Percentiles rank a stretch among this genome's conserved stretches.
Evolutionary conservation across 345 rosid genomes (phyloP).

Genomic region (Linum usitatissimum): DNA sequence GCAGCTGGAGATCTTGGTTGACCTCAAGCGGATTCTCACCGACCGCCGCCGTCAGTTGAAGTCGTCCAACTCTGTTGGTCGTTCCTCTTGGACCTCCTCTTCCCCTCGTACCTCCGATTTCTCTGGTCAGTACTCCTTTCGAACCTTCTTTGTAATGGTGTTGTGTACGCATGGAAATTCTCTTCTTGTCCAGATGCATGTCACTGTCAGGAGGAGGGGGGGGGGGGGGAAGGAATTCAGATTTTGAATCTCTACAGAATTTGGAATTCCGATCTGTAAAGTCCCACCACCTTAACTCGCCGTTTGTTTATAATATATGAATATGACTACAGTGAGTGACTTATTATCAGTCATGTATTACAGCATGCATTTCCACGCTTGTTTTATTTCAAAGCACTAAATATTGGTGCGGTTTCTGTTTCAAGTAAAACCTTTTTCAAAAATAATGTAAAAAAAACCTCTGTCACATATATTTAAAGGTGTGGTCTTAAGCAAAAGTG

Average conservation of each 20-base stretch:
- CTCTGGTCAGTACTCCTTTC: slow-evolving; percentile 35
- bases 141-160: neutral
- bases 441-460: too few relatives aligned
- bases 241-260: neutral
- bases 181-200: too few relatives aligned
- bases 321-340: too few relatives aligned
- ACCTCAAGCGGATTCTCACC: slow-evolving; percentile 43
- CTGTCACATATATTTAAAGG: too few relatives aligned
- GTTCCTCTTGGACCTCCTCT: slow-evolving; percentile 37
- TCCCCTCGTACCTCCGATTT: slow-evolving; percentile 37
- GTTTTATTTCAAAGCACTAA: neutral
- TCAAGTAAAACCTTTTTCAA: too few relatives aligned
- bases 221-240: neutral
- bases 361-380: neutral
- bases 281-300: neutral
- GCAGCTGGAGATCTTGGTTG: slow-evolving; percentile 57
- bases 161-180: neutral
- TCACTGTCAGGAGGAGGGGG: too few relatives aligned
- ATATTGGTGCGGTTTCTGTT: too few relatives aligned
- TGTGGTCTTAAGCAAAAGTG: too few relatives aligned
- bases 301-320: neutral
- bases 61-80: slow-evolving; percentile 6
- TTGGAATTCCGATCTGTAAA: neutral
- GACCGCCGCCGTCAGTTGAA: slow-evolving; percentile 39
- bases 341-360: too few relatives aligned